Base-by-base conservation (phyloP, 2,329 filamentous ascomycete species). In the Phoma sp. region DNA sequence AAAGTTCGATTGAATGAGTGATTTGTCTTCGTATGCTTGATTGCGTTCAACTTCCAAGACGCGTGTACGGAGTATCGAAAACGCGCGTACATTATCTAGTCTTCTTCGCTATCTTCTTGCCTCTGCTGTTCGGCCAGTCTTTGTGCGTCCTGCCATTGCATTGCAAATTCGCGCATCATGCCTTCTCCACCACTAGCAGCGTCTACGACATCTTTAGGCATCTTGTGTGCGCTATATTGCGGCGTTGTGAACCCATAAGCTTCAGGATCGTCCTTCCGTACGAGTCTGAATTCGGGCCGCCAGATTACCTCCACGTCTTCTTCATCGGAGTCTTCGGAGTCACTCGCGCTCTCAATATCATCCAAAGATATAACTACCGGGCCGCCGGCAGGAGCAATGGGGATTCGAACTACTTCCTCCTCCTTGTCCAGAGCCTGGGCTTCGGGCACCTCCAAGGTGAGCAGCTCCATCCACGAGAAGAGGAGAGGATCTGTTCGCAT, bases 161-260 rank as follows among this genome's bases (percentile, higher is more conserved):
- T 70, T 4, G 79, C 78, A 65, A 81, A 80, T 75, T 96, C 92
- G 57, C 88, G 83, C 78, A 98, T 82, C 0, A 89, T 89, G 3
- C 89, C 90, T 50, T 90, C 86, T 0, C 78, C 79, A 14, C 80
- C 79, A 29, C 72, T 76, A 27, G 82, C 83, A 2, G 85, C 86
- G 67, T 88, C 85, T 2, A 97, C 93, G 2, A 98, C 91, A 65
- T 99, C 95, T 73, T 88, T 92, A 0, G 95, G 95, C 64, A 99
- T 78, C 76, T 98, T 99, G 71, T 98, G 93, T 3, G 95, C 93
- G 58, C 92, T 96, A 74, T 96, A 98, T 68, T 93, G 90, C 1
- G 91, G 85, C 4, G 90, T 89, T 61, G 85, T 87, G 71, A 97
- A 96, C 64, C 89, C 89, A 71, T 91, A 95, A 1, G 93, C 93